A percentile compares a stretch with the other conserved stretches of the same genome.
phyloP scores from a whole-genome alignment of 2,329 filamentous ascomycete genomes.

The Conoideocrella luteorostrata region DNA sequence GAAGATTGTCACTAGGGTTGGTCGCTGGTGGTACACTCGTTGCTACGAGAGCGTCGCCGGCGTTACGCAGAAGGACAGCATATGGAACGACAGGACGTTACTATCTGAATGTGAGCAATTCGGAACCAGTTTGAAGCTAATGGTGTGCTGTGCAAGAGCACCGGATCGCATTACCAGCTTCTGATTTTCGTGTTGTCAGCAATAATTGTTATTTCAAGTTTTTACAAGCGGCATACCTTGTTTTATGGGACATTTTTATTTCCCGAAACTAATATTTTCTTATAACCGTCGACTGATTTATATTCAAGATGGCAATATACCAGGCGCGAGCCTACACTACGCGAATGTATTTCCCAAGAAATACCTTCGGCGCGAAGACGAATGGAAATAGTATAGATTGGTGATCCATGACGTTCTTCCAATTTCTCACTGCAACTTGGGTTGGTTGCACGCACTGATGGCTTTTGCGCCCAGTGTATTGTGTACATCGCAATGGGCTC shows the following conservation, averaged over 20 bases:
- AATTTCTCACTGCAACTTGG: neutral
- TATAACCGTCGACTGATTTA: neutral
- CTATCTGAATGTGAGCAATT: slow-evolving; percentile 80
- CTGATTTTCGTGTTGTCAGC: slow-evolving; percentile 17
- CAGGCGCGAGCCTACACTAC: slow-evolving; percentile 4
- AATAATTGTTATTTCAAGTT: neutral
- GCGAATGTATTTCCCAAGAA: neutral
- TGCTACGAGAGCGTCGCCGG: slow-evolving; percentile 74
- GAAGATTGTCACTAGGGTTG: slow-evolving; percentile 85
- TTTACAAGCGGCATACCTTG: no score
- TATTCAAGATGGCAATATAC: neutral
- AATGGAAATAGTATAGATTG: neutral
- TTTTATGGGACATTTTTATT: neutral
- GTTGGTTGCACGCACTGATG: no score
- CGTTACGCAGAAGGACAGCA: slow-evolving; percentile 42
- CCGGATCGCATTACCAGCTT: slow-evolving; percentile 53
- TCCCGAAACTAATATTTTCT: neutral
- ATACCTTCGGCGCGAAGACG: neutral
- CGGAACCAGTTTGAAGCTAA: slow-evolving; percentile 80
- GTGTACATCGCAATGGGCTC: neutral
- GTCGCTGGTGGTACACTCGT: slow-evolving; percentile 91
- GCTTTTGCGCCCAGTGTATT: neutral
- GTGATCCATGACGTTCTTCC: neutral
- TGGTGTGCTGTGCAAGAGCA: slow-evolving; percentile 87
- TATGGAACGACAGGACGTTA: slow-evolving; percentile 72